Evolutionary conservation across 2,329 filamentous ascomycete species (phyloP), one percentile per base, ranked within the genome.

Genomic region (Pyrenochaeta sp.): DNA sequence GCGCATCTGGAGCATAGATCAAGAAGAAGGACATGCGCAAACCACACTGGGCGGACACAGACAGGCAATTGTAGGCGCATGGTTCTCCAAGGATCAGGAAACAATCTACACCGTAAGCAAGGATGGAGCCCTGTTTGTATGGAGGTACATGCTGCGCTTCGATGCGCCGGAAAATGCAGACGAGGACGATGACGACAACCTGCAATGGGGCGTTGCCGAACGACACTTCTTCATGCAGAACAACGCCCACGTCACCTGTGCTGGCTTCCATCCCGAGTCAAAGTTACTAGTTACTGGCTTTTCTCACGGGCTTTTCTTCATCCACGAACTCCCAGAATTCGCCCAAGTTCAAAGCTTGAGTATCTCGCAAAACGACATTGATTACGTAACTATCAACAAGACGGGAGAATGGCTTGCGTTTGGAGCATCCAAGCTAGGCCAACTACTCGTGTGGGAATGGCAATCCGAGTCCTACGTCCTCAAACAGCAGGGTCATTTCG

Each of bases 391-490:
- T 0, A 90, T 96, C 65, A 99, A 97, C 75, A 88, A 89, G 69
- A 89, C 87, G 21, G 94, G 94, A 38, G 93, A 97, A 74, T 99
- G 94, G 94, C 77, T 99, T 15, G 95, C 95, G 0, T 96, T 99
- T 69, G 94, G 93, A 10, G 94, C 95, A 0, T 96, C 94, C 2
- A 95, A 95, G 62, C 81, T 96, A 4, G 95, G 95, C 1, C 94
- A 99, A 68, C 79, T 99, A n/a, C 77, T 99, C 3, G 94, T 99
- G 3, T 99, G 94, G 94, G 94, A 99, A 71, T 99, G 95, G 92
- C 93, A 97, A 68, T 99, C 94, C 0, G 95, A 99, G 72, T 97
- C 93, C 5, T 99, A 99, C 71, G 95, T 99, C 45, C 78, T 99
- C 34, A 99, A 99, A 74, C 94, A 99, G 67, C 94, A 97, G 72